Evolutionary conservation across 352 stramenopile species (phyloP), one percentile per base, ranked within the genome.

Genomic region (Pythium volutum): DNA sequence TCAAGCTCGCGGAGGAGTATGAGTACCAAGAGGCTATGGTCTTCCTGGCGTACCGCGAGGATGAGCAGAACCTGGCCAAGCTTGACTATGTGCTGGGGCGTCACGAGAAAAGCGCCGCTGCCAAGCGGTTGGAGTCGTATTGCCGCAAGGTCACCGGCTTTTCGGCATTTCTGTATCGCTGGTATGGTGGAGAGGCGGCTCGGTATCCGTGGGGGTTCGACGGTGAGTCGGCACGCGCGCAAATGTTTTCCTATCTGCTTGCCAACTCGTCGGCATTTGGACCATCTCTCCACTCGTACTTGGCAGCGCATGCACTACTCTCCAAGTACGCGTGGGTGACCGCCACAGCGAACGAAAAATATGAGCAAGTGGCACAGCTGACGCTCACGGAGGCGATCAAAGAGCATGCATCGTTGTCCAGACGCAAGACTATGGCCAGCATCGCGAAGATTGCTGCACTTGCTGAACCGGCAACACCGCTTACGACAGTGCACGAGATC

Each of bases 1-100:
- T 90, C 20, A 68, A 79, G 38, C 66, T 91, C 3, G 75, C 74
- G 12, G 81, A 93, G 57, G 80, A 77, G 58, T 88, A 90, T 55
- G 47, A 59, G n/a, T 95, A 91, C 66, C 92, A 83, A 39, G 84
- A 95, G 74, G 82, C 79, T 33, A 93, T 95, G 81, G 76, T 89
- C 20, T 91, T 84, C 60, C 46, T 95, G 14, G 65, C 76, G 12
- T 86, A 79, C 26, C 69, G 74, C 11, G 81, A 93, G 69, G 80
- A 90, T 47, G 70, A 75, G 25, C 69, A 70, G 36, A 86, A 87
- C 27, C 29, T 90, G 18, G 49, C 55, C 3, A 77, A 88, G 61
- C 62, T 91, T n/a, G 84, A 93, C 62, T 89, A 84, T 59, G 62
- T 89, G 1, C 54, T 90, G n/a, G 80, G 84, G 8, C 77, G 82